These are phyloP conservation scores for Penicillium fuscoglaucum DNA, from an alignment of 2,329 filamentous ascomycete genomes.

Conservation along the genomic window DNA sequence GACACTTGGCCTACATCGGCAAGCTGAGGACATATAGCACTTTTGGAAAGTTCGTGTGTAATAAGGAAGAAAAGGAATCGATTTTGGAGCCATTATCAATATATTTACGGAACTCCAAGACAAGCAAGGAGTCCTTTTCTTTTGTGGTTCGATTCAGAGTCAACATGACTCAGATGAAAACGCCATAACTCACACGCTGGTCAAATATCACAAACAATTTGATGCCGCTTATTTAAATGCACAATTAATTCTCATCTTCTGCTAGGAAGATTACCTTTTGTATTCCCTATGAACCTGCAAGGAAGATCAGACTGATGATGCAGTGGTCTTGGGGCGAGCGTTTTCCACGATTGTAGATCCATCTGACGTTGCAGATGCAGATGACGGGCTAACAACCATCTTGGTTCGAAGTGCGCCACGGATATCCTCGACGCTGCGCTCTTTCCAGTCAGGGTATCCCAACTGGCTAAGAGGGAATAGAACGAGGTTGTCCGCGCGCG, in stretches of 20 bases:
- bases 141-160: constrained; percentile 7
- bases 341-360: constrained; percentile 25
- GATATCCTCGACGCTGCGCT: constrained; percentile 50
- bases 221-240: constrained; percentile 13
- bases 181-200: constrained; percentile 31
- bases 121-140: constrained; percentile 8
- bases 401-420: constrained; percentile 43
- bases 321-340: constrained; percentile 12
- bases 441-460: constrained; percentile 52
- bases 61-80: background rate
- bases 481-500: constrained; percentile 39
- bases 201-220: constrained; percentile 20
- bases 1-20: background rate
- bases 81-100: constrained; percentile 1
- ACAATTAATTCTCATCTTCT: background rate
- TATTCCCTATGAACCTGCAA: background rate
- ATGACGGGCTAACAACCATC: constrained; percentile 24
- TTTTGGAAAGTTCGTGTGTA: background rate
- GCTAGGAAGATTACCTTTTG: constrained; percentile 24
- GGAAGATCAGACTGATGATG: constrained; percentile 3
- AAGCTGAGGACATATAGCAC: background rate
- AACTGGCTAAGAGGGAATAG: constrained; percentile 44
- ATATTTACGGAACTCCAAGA: constrained; percentile 3
- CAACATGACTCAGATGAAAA: constrained; percentile 22
- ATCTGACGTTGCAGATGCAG: constrained; percentile 21